These are phyloP conservation scores for Asterophora parasitica DNA, from an alignment of 768 basidiomycete genomes.

Conservation along the genomic window DNA sequence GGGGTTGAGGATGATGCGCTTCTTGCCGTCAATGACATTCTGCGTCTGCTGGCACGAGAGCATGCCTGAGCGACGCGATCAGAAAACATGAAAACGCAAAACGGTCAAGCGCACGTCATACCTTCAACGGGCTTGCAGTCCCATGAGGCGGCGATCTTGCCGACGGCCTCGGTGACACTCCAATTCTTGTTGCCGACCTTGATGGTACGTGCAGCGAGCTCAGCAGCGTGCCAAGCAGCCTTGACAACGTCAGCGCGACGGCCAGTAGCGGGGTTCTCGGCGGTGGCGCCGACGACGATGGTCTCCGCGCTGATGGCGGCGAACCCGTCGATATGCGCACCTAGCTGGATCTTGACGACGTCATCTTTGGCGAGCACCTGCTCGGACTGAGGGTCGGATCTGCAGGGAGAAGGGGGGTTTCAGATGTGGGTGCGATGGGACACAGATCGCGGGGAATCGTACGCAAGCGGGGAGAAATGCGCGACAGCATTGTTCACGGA, in stretches of 20 bases:
- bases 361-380: slow-evolving; percentile 78
- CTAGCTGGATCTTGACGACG: slow-evolving; percentile 93
- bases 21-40: slow-evolving; percentile 94
- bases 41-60: slow-evolving; percentile 93
- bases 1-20: slow-evolving; percentile 90
- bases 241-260: slow-evolving; percentile 87
- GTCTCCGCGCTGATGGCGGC: slow-evolving; percentile 94
- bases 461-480: slow-evolving; percentile 95
- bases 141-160: slow-evolving; percentile 64
- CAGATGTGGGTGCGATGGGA: slow-evolving; percentile 11
- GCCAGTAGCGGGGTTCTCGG: slow-evolving; percentile 73
- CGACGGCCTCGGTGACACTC: slow-evolving; percentile 85
- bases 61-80: slow-evolving; percentile 56
- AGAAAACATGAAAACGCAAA: background rate
- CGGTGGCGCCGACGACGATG: slow-evolving; percentile 77
- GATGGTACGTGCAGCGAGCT: slow-evolving; percentile 85
- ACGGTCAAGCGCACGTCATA: slow-evolving; percentile 26
- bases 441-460: slow-evolving; percentile 35
- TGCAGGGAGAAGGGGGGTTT: slow-evolving; percentile 24
- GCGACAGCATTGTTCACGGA: slow-evolving; percentile 95
- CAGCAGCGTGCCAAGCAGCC: slow-evolving; percentile 91
- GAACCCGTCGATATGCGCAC: slow-evolving; percentile 97
- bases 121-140: slow-evolving; percentile 95
- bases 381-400: slow-evolving; percentile 69
- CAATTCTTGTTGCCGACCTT: slow-evolving; percentile 96